Evolutionary conservation across 805 yeast genomes (phyloP), one percentile per base, ranked within the genome.

Genomic region (Teunomyces funiuensis): DNA sequence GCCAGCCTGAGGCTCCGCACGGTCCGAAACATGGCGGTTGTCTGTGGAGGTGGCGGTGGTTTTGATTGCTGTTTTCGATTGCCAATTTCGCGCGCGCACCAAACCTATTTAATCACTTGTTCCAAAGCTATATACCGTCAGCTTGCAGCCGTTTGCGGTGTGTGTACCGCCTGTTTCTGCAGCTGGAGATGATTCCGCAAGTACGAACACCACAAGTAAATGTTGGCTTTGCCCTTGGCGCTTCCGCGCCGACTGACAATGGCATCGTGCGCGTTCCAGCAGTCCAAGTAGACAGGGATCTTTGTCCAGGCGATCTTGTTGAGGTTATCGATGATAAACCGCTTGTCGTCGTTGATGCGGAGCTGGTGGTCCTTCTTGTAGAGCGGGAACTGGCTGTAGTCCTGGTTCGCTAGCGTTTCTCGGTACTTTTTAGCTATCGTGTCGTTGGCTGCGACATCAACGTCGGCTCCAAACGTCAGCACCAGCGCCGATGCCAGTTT

Each of bases 191-290:
- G 65, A 33, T 53, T 57, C 36, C 71, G 50, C 36, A 70, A 55
- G 11, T 69, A 55, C 2, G 73, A 66, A 8, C 57, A 69, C 78
- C 81, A 81, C 30, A 81, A 61, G 14, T 70, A 73, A 26, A 80
- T 57, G 0, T 76, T 65, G 2, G 82, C 74, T 1, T 79, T 63
- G 0, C 85, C 85, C 16, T 71, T 67, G 0, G 80, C 71, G 37
- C 75, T 71, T 0, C 89, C 89, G 42, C 82, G 71, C 47, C 98
- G 73, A 13, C 91, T 88, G 13, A 88, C 85, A 40, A 91, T 86
- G 3, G 85, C 86, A 44, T 85, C 96, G 56, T 90, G 98, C 0
- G 97, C 82, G 59, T 89, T 88, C 54, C 84, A 69, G 13, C 83
- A 74, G 47, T 80, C 82, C 36, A 90, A 71, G 50, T 78, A 80